Evolutionary conservation across 768 basidiomycete genomes (phyloP).

Genomic region (Neoboletus magnificus): DNA sequence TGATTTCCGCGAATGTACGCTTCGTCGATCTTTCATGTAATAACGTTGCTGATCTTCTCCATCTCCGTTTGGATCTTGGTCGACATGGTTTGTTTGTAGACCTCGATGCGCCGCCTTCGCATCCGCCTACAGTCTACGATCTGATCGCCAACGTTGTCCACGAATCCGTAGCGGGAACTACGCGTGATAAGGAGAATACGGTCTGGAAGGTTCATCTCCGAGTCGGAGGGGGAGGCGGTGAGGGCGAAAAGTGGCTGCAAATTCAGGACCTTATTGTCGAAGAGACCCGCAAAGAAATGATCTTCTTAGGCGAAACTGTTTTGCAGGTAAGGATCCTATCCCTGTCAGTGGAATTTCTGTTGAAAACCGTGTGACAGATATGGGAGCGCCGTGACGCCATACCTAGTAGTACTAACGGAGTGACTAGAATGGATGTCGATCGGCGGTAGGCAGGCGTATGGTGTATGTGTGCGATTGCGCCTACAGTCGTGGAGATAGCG

Average conservation of each 20-base stretch:
- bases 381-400: constrained; percentile 53
- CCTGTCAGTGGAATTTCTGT: background rate
- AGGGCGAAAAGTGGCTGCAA: constrained; percentile 92
- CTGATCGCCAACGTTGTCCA: constrained; percentile 94
- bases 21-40: constrained; percentile 19
- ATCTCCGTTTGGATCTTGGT: constrained; percentile 26
- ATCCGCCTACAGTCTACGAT: constrained; percentile 78
- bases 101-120: constrained; percentile 63
- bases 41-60: constrained; percentile 18
- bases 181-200: constrained; percentile 86
- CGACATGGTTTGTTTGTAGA: constrained; percentile 45
- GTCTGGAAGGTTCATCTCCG: constrained; percentile 91
- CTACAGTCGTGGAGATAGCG: constrained; percentile 29
- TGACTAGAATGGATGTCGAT: constrained; percentile 33
- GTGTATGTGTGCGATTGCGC: constrained; percentile 1
- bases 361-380: constrained; percentile 41
- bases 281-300: constrained; percentile 97
- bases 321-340: constrained; percentile 62
- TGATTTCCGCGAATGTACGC: constrained; percentile 89
- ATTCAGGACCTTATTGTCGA: constrained; percentile 96
- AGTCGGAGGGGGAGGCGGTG: constrained; percentile 69
- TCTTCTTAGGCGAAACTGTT: constrained; percentile 95
- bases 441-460: constrained; percentile 13
- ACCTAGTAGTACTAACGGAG: constrained; percentile 13
- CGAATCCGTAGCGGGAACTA: constrained; percentile 94